Conservation (phyloP, 352 stramenopile genomes). For the Phytophthora sansomeana region DNA sequence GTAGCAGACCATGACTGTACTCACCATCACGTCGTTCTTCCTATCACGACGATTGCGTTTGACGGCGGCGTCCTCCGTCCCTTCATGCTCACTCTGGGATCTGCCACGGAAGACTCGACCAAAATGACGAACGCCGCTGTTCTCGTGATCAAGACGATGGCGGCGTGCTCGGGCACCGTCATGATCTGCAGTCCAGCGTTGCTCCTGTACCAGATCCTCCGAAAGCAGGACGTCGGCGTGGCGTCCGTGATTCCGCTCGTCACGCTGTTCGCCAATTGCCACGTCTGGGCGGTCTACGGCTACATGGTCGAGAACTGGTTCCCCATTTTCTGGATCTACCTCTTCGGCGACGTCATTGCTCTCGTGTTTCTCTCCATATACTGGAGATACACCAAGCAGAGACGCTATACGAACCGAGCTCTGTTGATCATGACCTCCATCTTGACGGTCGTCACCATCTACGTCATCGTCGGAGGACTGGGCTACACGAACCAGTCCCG, state of each 20-base stretch:
- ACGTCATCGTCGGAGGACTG: conserved; percentile 42
- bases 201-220: conserved; percentile 39
- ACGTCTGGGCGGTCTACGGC: conserved; percentile 48
- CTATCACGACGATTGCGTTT: conserved; percentile 27
- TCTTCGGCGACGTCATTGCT: conserved; percentile 38
- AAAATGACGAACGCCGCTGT: conserved; percentile 34
- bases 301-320: conserved; percentile 51
- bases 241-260: conserved; percentile 65
- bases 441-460: conserved; percentile 35
- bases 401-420: conserved; percentile 30
- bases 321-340: conserved; percentile 53
- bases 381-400: conserved; percentile 36
- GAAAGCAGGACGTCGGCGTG: conserved; percentile 47
- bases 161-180: conserved; percentile 38
- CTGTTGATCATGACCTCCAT: conserved; percentile 24
- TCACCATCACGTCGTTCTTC: conserved; percentile 31
- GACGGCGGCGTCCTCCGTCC: no score
- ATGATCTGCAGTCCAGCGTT: conserved; percentile 62
- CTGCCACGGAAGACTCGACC: neutral
- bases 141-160: conserved; percentile 40
- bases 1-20: conserved; percentile 1
- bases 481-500: conserved; percentile 38
- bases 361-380: conserved; percentile 39
- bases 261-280: conserved; percentile 54
- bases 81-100: conserved; percentile 33